These are phyloP conservation scores for Gymnopilus junonius DNA, from an alignment of 768 basidiomycete genomes.

Conservation along the genomic window DNA sequence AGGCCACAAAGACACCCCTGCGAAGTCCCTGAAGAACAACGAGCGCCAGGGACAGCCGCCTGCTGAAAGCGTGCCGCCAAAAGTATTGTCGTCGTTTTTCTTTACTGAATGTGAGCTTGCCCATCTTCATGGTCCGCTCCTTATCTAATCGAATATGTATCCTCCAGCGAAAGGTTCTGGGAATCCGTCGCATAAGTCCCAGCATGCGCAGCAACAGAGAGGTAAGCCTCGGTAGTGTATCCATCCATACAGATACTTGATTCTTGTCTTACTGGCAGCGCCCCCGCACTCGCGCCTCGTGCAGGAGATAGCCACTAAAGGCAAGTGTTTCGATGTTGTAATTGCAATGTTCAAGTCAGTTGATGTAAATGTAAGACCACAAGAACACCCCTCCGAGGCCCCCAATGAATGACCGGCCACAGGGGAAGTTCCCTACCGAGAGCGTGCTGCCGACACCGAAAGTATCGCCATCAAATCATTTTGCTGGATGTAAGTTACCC, in stretches of 20 bases:
- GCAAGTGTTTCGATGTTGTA: conserved; percentile 9
- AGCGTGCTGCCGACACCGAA: neutral
- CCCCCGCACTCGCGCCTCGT: conserved; percentile 10
- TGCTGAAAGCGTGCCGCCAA: conserved; percentile 1
- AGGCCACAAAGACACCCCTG: conserved; percentile 16
- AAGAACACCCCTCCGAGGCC: conserved; percentile 13
- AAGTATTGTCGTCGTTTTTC: conserved; percentile 6
- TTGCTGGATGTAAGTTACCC: conserved; percentile 16
- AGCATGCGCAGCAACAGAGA: conserved; percentile 12
- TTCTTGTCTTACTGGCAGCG: conserved; percentile 6
- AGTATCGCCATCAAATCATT: conserved; percentile 6
- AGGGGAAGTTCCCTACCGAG: conserved; percentile 8
- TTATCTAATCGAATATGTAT: conserved; percentile 5
- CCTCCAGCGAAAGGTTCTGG: conserved; percentile 13
- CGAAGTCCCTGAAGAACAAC: conserved; percentile 12
- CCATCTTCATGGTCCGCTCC: conserved; percentile 8
- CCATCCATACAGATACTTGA: conserved; percentile 13
- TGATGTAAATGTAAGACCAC: conserved; percentile 15
- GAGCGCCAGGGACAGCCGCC: conserved; percentile 9
- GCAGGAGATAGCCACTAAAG: conserved; percentile 13
- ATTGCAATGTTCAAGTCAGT: conserved; percentile 11
- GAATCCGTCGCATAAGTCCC: conserved; percentile 12
- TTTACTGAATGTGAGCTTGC: conserved; percentile 17
- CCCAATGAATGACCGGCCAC: conserved; percentile 8
- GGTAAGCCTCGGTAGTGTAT: conserved; percentile 12